Evolutionary conservation across 1,284 basidiomycete species (phyloP), one percentile per base, ranked within the genome.

Genomic region (Mycena sp.): DNA sequence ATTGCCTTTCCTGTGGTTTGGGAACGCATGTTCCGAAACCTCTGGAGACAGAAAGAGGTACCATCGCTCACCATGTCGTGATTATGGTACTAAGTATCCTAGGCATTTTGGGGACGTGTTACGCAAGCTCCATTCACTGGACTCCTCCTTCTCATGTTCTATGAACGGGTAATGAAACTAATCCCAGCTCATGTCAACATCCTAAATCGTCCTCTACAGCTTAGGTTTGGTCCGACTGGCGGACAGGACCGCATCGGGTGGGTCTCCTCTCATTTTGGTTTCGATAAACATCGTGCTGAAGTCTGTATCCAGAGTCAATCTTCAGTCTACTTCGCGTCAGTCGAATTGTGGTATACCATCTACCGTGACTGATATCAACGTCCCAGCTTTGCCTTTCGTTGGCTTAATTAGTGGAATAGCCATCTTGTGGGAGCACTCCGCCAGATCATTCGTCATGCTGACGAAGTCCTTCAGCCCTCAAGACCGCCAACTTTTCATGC

Each of bases 191-290:
- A 14, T 43, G 23, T 35, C 21, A 2, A n/a, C 16, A 10, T 35
- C 0, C 50, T 29, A 16, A 48, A 48, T 6, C 45, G 7, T 21
- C 50, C 35, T 16, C 21, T 55, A 32, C 38, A 67, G 65, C 55
- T 67, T 21, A 38, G 6, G 21, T 67, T 64, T 58, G 65, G 65
- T 30, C 58, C 65, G 3, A 58, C 62, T 21, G 65, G 38, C 16
- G 65, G 65, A 7, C 65, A 67, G 23, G 65, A 67, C 59, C 65
- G 65, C n/a, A 67, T 67, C 26, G 65, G 65, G 62, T 67, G 19
- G 38, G 61, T 61, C 12, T 12, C 14, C 17, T 3, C 4, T 30
- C 30, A 4, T 16, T 26, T 2, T 29, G 3, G 6, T 14, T 9
- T 16, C 37, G n/a, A n/a, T 25, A 32, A 2, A 6, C 21, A 6